These are phyloP conservation scores for Kwoniella dendrophila DNA, from an alignment of 768 basidiomycete genomes.

Conservation along the genomic window DNA sequence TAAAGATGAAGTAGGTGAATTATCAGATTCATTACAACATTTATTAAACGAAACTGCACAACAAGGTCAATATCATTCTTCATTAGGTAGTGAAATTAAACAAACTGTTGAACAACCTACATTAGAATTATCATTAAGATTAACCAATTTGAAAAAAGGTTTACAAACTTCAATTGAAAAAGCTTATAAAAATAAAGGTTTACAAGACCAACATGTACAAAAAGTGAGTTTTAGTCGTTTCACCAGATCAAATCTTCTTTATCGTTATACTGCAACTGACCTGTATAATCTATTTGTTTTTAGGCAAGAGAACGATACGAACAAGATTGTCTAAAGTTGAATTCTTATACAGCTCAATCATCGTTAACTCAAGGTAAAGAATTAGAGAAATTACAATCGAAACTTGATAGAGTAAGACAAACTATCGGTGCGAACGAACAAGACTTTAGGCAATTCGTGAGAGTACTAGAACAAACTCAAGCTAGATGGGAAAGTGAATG, in stretches of 20 bases:
- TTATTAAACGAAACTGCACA: slow-evolving; percentile 80
- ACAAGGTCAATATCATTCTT: slow-evolving; percentile 72
- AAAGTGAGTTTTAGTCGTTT: slow-evolving; percentile 59
- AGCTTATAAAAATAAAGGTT: slow-evolving; percentile 82
- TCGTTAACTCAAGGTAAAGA: slow-evolving; percentile 91
- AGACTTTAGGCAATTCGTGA: slow-evolving; percentile 86
- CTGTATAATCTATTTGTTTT: too few relatives aligned
- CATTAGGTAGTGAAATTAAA: slow-evolving; percentile 73
- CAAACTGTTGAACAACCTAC: slow-evolving; percentile 67
- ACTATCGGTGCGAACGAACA: slow-evolving; percentile 88
- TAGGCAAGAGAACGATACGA: slow-evolving; percentile 89
- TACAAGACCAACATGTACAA: slow-evolving; percentile 78
- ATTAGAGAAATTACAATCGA: slow-evolving; percentile 81
- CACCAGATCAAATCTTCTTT: neutral
- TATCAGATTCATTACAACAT: slow-evolving; percentile 77
- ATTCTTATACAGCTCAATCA: slow-evolving; percentile 87
- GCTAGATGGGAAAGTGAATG: slow-evolving; percentile 89
- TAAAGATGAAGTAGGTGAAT: slow-evolving; percentile 87
- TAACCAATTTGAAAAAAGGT: slow-evolving; percentile 52
- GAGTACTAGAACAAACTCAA: slow-evolving; percentile 74
- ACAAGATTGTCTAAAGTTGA: slow-evolving; percentile 86
- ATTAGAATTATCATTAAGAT: slow-evolving; percentile 32
- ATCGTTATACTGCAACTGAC: neutral
- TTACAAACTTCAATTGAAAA: slow-evolving; percentile 79
- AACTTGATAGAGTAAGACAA: slow-evolving; percentile 83